These are phyloP conservation scores for Chrysoporthe cubensis DNA, from an alignment of 2,329 filamentous ascomycete genomes.

Conservation along the genomic window DNA sequence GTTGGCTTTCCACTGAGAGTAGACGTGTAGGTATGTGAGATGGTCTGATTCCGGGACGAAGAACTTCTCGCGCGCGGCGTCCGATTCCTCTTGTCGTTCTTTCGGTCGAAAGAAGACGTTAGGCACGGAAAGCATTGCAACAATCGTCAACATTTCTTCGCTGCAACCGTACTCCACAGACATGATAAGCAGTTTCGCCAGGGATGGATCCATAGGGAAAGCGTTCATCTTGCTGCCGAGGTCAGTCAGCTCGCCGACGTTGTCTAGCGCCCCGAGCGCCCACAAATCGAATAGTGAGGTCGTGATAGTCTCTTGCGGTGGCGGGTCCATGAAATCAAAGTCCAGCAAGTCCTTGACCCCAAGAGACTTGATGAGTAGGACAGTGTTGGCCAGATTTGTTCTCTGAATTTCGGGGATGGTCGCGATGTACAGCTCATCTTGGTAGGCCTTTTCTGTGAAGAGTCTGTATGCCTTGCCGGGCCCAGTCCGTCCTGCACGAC, in stretches of 20 bases:
- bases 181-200: conserved; percentile 93
- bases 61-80: conserved; percentile 94
- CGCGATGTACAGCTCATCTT: conserved; percentile 94
- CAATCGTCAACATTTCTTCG: conserved; percentile 97
- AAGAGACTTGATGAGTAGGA: conserved; percentile 89
- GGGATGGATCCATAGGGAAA: conserved; percentile 96
- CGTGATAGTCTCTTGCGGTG: conserved; percentile 95
- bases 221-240: conserved; percentile 93
- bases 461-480: conserved; percentile 94
- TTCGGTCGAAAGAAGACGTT: conserved; percentile 97
- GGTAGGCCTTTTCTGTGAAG: conserved; percentile 92
- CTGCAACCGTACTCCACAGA: conserved; percentile 88
- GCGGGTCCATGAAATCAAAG: conserved; percentile 99
- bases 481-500: conserved; percentile 90
- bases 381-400: conserved; percentile 93
- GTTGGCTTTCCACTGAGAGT: conserved; percentile 92
- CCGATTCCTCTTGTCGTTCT: conserved; percentile 94
- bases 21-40: conserved; percentile 92
- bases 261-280: conserved; percentile 92
- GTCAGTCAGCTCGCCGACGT: conserved; percentile 86
- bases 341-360: conserved; percentile 93
- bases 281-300: conserved; percentile 97
- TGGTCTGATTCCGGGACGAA: conserved; percentile 98
- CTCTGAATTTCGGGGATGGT: conserved; percentile 98
- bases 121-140: conserved; percentile 96